Conservation (phyloP, 345 rosid genomes). For the Gynandropsis gynandra region DNA sequence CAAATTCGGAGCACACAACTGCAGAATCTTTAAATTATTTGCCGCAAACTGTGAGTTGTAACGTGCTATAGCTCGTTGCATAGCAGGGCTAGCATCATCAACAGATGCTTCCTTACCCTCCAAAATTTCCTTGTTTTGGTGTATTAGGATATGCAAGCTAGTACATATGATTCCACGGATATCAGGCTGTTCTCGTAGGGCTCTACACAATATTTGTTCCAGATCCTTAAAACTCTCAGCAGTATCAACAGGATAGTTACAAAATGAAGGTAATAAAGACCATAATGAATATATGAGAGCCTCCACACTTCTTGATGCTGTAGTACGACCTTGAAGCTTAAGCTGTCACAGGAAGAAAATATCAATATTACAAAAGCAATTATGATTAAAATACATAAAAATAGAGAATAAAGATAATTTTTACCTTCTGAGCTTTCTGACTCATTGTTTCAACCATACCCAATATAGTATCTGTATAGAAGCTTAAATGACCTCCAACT, state of each 20-base stretch:
- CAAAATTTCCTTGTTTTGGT: slow-evolving; percentile 54
- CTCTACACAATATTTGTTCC: slow-evolving; percentile 37
- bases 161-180: slow-evolving; percentile 66
- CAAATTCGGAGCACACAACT: slow-evolving; percentile 52
- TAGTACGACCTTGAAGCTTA: slow-evolving; percentile 55
- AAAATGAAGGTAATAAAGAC: slow-evolving; percentile 91
- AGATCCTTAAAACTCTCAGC: slow-evolving; percentile 67
- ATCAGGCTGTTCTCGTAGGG: slow-evolving; percentile 52
- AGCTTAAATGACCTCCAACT: slow-evolving; percentile 70
- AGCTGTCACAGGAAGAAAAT: slow-evolving; percentile 45
- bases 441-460: slow-evolving; percentile 40
- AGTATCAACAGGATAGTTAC: slow-evolving; percentile 76
- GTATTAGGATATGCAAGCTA: slow-evolving; percentile 59
- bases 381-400: slow-evolving; percentile 5
- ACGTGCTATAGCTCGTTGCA: slow-evolving; percentile 41
- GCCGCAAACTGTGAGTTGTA: slow-evolving; percentile 50
- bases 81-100: slow-evolving; percentile 37
- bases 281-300: slow-evolving; percentile 72
- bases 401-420: background rate
- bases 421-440: slow-evolving; percentile 62
- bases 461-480: slow-evolving; percentile 57
- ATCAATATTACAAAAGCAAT: background rate
- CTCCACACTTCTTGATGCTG: slow-evolving; percentile 57
- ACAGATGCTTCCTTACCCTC: slow-evolving; percentile 36
- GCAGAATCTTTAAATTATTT: slow-evolving; percentile 51